phyloP scores from a whole-genome alignment of 139 green algal species.

The Pseudopediastrum boryanum region DNA sequence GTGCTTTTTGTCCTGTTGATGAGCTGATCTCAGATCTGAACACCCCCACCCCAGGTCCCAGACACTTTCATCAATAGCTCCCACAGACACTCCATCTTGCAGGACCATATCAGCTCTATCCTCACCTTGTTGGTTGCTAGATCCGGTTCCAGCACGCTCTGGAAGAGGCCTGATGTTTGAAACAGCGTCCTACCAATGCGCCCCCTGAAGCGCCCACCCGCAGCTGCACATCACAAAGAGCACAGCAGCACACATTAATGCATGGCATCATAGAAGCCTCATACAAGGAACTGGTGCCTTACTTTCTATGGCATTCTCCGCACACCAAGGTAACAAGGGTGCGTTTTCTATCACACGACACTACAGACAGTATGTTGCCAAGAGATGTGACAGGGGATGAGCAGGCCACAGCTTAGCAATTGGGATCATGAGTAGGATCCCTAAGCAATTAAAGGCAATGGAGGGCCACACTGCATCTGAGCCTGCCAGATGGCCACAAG shows the following conservation, averaged over 20 bases:
- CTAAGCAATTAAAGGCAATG: too few relatives aligned
- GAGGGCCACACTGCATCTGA: too few relatives aligned
- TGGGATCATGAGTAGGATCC: too few relatives aligned
- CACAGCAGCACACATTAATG: not conserved
- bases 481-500: too few relatives aligned
- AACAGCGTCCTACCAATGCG: slow-evolving; percentile 70
- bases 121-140: slow-evolving; percentile 77
- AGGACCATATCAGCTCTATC: not conserved
- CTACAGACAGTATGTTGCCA: not conserved
- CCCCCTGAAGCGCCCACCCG: slow-evolving; percentile 71
- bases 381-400: not conserved
- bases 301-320: not conserved
- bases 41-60: not conserved
- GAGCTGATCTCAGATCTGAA: not conserved
- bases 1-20: not conserved
- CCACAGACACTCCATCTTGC: not conserved
- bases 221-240: not conserved
- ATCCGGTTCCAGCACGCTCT: slow-evolving; percentile 73
- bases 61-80: not conserved
- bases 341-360: not conserved
- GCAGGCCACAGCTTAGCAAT: not conserved
- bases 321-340: not conserved
- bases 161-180: slow-evolving; percentile 66
- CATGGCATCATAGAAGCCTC: not conserved
- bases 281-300: not conserved